Conservation (phyloP, 164 flowering plant species). For the Pachysandra terminalis region DNA sequence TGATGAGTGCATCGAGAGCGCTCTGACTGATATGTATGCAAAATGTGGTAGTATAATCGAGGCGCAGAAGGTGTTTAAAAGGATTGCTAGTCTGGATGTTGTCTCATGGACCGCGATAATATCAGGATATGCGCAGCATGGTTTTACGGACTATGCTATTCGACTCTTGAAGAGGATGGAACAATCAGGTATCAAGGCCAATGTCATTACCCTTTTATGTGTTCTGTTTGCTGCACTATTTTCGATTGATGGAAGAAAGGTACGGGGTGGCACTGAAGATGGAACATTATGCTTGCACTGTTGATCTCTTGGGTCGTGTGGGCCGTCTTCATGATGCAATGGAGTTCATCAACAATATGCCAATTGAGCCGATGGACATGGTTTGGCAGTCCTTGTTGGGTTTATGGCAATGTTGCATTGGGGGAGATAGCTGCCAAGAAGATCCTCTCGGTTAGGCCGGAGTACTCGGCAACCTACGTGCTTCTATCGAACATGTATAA, state of each 20-base stretch:
- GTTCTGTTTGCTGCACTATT: slow-evolving; percentile 52
- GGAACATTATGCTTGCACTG: slow-evolving; percentile 72
- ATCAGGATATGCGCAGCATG: slow-evolving; percentile 58
- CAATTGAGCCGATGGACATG: slow-evolving; percentile 51
- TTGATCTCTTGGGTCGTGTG: slow-evolving; percentile 60
- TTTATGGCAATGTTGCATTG: slow-evolving; percentile 48
- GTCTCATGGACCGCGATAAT: slow-evolving; percentile 68
- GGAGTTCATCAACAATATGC: slow-evolving; percentile 49
- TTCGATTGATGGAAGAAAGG: slow-evolving; percentile 36
- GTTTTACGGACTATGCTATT: slow-evolving; percentile 39
- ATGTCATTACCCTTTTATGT: slow-evolving; percentile 48
- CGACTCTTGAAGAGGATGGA: slow-evolving; percentile 48
- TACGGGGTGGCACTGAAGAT: slow-evolving; percentile 46
- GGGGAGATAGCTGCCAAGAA: slow-evolving; percentile 56
- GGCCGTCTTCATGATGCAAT: slow-evolving; percentile 52
- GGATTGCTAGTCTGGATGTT: slow-evolving; percentile 37
- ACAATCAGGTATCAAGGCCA: slow-evolving; percentile 28
- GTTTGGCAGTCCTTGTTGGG: slow-evolving; percentile 55
- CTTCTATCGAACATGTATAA: slow-evolving; percentile 53
- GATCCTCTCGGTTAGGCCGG: slow-evolving; percentile 41
- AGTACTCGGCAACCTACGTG: slow-evolving; percentile 48
- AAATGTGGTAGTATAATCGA: slow-evolving; percentile 52
- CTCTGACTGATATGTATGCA: slow-evolving; percentile 63
- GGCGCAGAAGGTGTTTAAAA: slow-evolving; percentile 38
- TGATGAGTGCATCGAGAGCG: slow-evolving; percentile 45